phyloP scores from a whole-genome alignment of 169 alveolate species.

The Plasmodium gaboni region DNA sequence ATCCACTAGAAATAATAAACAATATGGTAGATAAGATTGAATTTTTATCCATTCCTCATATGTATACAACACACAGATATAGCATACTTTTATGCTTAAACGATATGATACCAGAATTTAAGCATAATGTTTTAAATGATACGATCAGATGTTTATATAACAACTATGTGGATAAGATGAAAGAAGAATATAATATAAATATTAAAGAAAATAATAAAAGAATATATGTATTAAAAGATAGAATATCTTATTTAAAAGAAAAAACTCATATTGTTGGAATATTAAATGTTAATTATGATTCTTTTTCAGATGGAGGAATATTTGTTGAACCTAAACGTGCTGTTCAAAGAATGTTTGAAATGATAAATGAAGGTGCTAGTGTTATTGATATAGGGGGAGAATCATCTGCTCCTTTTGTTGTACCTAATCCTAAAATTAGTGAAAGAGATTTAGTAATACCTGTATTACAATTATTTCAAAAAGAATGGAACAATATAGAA shows the following conservation, averaged over 20 bases:
- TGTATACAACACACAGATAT: constrained; percentile 44
- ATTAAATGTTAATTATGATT: constrained; percentile 59
- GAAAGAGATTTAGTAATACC: constrained; percentile 69
- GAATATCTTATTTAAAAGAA: constrained; percentile 28
- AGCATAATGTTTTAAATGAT: constrained; percentile 26
- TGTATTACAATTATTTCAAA: constrained; percentile 36
- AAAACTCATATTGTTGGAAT: constrained; percentile 65
- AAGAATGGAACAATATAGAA: constrained; percentile 25
- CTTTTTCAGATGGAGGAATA: constrained; percentile 71
- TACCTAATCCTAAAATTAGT: constrained; percentile 42
- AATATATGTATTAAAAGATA: constrained; percentile 54
- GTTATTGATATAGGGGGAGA: constrained; percentile 71
- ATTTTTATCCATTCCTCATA: constrained; percentile 57
- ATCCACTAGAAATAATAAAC: constrained; percentile 2
- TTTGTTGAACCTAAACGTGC: constrained; percentile 54
- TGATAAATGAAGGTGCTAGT: constrained; percentile 61
- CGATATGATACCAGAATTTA: constrained; percentile 48
- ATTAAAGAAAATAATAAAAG: constrained; percentile 25
- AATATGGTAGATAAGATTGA: constrained; percentile 12
- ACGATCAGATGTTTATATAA: constrained; percentile 7
- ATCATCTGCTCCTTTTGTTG: constrained; percentile 63
- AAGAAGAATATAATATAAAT: constrained; percentile 14
- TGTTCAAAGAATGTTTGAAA: constrained; percentile 58
- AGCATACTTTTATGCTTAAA: constrained; percentile 62
- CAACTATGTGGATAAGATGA: constrained; percentile 4